These are phyloP conservation scores for Trifolium fragiferum DNA, from an alignment of 306 rosid genomes.

Conservation along the genomic window DNA sequence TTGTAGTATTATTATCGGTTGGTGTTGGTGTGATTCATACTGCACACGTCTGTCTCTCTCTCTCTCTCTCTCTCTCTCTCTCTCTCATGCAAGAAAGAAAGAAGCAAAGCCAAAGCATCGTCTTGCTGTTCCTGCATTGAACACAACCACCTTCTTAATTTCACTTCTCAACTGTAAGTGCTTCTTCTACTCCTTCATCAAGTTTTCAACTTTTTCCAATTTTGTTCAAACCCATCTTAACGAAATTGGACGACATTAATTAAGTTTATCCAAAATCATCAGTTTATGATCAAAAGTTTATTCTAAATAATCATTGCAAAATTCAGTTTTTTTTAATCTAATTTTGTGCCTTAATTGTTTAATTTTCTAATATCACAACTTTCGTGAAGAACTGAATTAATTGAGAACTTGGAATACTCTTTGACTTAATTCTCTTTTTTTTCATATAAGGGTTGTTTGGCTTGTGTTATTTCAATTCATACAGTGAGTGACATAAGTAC, in stretches of 20 bases:
- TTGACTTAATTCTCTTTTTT: too few species aligned
- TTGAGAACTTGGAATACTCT: too few species aligned
- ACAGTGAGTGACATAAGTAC: too few species aligned
- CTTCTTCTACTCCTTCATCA: background rate
- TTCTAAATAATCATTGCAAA: background rate
- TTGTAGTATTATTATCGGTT: background rate
- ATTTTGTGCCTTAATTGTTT: background rate
- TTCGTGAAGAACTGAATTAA: background rate
- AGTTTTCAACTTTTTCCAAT: background rate
- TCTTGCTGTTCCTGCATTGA: background rate
- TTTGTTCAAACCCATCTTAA: background rate
- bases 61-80: background rate
- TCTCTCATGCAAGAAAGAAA: background rate
- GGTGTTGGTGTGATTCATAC: background rate
- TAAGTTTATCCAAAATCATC: too few species aligned
- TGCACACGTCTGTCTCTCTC: background rate
- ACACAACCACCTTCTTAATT: background rate
- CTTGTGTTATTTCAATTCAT: too few species aligned
- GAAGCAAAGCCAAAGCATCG: background rate
- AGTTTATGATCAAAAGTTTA: too few species aligned
- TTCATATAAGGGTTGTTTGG: too few species aligned
- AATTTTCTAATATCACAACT: too few species aligned
- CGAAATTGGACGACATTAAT: too few species aligned
- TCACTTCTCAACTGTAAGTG: conserved; percentile 7
- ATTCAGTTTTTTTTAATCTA: background rate